Evolutionary conservation across 139 green algal species (phyloP), one percentile per base, ranked within the genome.

Genomic region (Closterium sp.): DNA sequence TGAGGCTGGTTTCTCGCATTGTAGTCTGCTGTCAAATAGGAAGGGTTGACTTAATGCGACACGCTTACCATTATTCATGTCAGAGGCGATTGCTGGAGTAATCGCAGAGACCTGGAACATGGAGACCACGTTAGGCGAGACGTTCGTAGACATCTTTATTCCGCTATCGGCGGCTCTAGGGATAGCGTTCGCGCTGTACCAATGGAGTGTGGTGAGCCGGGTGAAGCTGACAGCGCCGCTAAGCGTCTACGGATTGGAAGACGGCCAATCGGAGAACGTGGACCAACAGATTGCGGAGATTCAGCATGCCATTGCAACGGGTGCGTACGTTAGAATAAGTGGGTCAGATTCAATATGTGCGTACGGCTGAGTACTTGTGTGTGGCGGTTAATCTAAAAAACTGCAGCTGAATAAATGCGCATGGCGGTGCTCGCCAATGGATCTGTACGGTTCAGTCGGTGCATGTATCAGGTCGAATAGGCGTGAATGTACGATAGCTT

Each of bases 141-240:
- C 83, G 30, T 88, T 88, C 33, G 88, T 91, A 12, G 33, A 88
- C 30, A 89, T 91, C 8, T 91, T 91, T 7, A 91, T 91, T 36
- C 88, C 88, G 81, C 0, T 91, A 19, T 32, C 88, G 32, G 64
- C 33, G 33, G 32, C 88, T n/a, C 25, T 91, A 76, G 88, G 88
- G 55, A 91, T 91, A 32, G 25, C 25, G 23, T 91, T 91, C 36
- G 88, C 88, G 19, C 30, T 91, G 9, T 43, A 88, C 66, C 88
- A 91, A 36, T 91, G 88, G 88, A 23, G 31, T n/a, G 35, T 91
- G 8, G 88, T 91, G 7, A 34, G n/a, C 88, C 8, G 88, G 33
- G 69, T 91, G 31, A 91, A 86, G 64, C 8, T 91, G 21, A 36
- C 33, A 43, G 85, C 85, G 31, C 35, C 25, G 33, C 5, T 36